phyloP scores from a whole-genome alignment of 2,329 filamentous ascomycete species.

The Lecanosticta acicola region DNA sequence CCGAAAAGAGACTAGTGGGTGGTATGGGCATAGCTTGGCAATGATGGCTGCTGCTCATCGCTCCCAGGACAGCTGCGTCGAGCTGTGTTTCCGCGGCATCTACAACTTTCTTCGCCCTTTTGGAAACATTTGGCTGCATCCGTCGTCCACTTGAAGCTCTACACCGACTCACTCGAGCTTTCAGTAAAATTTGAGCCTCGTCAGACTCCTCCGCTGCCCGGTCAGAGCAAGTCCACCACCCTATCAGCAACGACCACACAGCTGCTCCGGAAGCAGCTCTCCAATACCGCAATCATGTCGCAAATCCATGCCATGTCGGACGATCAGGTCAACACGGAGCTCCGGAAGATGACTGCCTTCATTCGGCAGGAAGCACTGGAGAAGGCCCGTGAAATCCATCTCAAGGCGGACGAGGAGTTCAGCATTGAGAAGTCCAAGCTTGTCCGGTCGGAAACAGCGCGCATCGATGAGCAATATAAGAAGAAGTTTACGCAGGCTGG shows the following conservation, averaged over 20 bases:
- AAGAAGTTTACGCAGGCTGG: conserved; percentile 99
- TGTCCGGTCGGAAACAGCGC: conserved; percentile 85
- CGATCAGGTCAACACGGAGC: conserved; percentile 95
- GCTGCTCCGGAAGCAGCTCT: conserved; percentile 12
- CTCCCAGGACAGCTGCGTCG: neutral
- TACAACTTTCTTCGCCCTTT: neutral
- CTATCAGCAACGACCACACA: neutral
- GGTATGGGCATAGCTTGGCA: neutral
- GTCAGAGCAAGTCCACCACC: neutral
- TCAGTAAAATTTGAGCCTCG: neutral
- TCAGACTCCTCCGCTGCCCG: neutral
- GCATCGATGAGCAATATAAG: conserved; percentile 89
- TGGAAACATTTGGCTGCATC: no score
- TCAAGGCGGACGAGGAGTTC: conserved; percentile 99
- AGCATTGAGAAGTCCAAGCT: conserved; percentile 99
- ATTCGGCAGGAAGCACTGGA: conserved; percentile 98
- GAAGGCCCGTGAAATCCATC: conserved; percentile 93
- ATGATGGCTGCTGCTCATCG: neutral
- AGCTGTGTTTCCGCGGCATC: neutral
- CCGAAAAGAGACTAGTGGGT: neutral
- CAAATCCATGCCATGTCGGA: conserved; percentile 92
- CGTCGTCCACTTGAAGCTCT: neutral
- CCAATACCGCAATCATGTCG: conserved; percentile 62
- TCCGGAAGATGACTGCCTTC: conserved; percentile 99
- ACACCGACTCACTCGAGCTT: neutral